phyloP scores from a whole-genome alignment of 495 filamentous ascomycete genomes.

The Podospora conica region DNA sequence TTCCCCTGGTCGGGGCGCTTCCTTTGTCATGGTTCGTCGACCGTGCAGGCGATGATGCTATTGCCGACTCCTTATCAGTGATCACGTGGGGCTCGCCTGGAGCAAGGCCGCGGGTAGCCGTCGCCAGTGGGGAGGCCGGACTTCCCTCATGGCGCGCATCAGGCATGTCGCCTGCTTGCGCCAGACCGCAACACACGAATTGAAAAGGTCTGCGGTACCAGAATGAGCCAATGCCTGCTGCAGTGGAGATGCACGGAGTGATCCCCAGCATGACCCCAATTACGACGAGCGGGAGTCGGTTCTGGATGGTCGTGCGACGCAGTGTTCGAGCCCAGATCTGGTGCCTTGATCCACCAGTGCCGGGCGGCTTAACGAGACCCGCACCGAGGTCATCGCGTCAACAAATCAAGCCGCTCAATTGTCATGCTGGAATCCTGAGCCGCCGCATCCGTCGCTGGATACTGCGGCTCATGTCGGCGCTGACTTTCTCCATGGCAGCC shows the following conservation, averaged over 20 bases:
- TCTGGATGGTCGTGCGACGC: neutral
- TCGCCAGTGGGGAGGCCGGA: conserved; percentile 9
- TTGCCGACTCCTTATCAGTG: conserved; percentile 24
- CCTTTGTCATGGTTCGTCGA: conserved; percentile 25
- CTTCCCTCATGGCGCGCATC: conserved; percentile 12
- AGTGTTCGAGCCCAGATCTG: neutral
- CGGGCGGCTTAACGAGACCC: neutral
- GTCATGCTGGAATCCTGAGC: neutral
- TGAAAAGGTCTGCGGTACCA: neutral
- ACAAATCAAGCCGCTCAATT: neutral
- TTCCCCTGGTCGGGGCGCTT: conserved; percentile 7
- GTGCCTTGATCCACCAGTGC: neutral
- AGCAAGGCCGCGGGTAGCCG: conserved; percentile 30
- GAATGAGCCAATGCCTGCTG: conserved; percentile 1
- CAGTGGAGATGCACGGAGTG: neutral
- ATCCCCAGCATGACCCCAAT: neutral
- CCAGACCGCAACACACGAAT: conserved; percentile 5
- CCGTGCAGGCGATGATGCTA: conserved; percentile 29
- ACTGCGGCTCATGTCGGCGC: conserved; percentile 3
- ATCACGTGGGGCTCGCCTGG: conserved; percentile 18
- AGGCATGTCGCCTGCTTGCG: neutral
- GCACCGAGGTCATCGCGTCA: neutral
- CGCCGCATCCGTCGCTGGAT: neutral
- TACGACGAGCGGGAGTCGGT: neutral
- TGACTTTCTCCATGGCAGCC: neutral